Base-by-base conservation (phyloP, 805 yeast species). In the Candida glaebosa region DNA sequence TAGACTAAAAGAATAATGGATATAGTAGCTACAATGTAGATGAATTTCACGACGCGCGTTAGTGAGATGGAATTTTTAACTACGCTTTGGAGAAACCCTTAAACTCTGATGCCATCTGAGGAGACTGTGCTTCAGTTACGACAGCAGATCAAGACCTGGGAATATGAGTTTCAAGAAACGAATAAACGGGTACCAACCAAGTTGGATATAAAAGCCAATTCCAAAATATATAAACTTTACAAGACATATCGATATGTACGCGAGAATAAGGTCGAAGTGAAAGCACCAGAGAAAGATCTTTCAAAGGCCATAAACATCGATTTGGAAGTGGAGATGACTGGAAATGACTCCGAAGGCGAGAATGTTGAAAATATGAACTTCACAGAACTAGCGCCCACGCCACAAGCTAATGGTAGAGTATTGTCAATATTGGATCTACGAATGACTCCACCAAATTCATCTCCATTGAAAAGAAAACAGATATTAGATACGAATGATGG, bases 341-440 rank as follows among this genome's bases (percentile, higher is more conserved):
- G 52, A 26, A 53, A 42, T 6, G 40, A 24, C 12, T 25, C 37
- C 4, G 44, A 38, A n/a, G 44, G 39, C 12, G 41, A 45, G 15
- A n/a, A 18, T 6, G 26, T 8, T 14, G 38, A 17, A 3, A n/a
- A n/a, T 7, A 7, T 14, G 8, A n/a, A 16, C 18, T 5, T 20
- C 24, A 57, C 61, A 3, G 84, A 79, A 45, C 56, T 87, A 9
- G 95, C 95, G 0, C 96, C 96, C 1, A 87, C 96, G 0, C 96
- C 96, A 0, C 96, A 87, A 51, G 73, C 87, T 7, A 73, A 82
- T 46, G 96, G 96, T 0, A 75, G 83, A 40, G 85, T 86, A 0
- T 57, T 85, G 25, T 81, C 93, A 14, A 69, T 87, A 3, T 82
- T 87, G 54, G 95, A 87, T 46, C 66, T 80, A 40, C 47, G 58